These are phyloP conservation scores for Malus hybrid DNA, from an alignment of 331 rosid species.

Conservation along the genomic window DNA sequence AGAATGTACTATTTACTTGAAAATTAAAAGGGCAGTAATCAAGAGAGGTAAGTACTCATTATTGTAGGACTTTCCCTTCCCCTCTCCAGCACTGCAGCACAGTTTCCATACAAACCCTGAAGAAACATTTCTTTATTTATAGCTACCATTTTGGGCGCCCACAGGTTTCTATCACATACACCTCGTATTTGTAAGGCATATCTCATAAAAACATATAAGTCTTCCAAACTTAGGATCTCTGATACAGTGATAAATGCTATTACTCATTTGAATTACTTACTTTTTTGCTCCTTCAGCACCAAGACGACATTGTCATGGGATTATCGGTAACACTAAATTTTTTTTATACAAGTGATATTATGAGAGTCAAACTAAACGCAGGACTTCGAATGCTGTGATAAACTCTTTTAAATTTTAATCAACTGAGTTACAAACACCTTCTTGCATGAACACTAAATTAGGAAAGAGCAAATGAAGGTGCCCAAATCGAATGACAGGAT, in stretches of 20 bases:
- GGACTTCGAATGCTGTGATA: background rate
- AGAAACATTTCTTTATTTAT: background rate
- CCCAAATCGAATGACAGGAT: background rate
- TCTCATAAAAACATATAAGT: too few relatives aligned
- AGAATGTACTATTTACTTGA: background rate
- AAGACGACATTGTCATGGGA: too few relatives aligned
- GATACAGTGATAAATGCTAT: too few relatives aligned
- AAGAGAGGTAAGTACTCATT: background rate
- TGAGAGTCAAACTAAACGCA: fast-evolving
- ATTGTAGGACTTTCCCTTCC: background rate
- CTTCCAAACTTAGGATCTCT: too few relatives aligned
- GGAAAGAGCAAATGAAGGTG: background rate
- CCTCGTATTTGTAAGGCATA: background rate
- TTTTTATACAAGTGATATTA: too few relatives aligned
- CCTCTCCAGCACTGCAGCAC: background rate
- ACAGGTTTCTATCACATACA: background rate
- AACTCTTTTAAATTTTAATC: background rate
- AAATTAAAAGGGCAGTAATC: conserved; percentile 14
- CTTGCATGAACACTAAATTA: background rate
- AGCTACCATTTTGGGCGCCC: background rate
- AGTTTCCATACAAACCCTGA: conserved; percentile 8
- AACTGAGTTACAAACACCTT: background rate
- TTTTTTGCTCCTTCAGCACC: background rate
- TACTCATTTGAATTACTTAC: too few relatives aligned
- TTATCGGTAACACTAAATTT: background rate